phyloP scores from a whole-genome alignment of 2,329 filamentous ascomycete genomes.

The Rutstroemia sp. region DNA sequence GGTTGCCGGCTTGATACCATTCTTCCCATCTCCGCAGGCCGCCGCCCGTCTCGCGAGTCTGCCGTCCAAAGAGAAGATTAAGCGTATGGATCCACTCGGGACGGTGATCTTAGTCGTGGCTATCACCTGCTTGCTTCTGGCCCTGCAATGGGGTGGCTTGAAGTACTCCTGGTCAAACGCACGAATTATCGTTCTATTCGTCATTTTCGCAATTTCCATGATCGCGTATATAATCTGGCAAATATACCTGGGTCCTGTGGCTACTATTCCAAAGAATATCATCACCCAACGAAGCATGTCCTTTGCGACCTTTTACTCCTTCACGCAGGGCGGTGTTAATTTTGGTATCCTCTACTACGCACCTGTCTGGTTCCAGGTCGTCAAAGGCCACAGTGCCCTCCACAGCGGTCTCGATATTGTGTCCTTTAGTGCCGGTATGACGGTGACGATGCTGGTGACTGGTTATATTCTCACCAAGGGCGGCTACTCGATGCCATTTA shows the following conservation, averaged over 20 bases:
- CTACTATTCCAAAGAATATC: slow-evolving; percentile 32
- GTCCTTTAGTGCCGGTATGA: slow-evolving; percentile 26
- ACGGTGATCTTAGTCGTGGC: not conserved
- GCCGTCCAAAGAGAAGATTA: not conserved
- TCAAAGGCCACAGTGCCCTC: slow-evolving; percentile 34
- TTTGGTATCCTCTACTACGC: slow-evolving; percentile 28
- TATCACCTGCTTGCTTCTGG: slow-evolving; percentile 27
- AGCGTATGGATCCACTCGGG: not conserved
- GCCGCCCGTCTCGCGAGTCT: not conserved
- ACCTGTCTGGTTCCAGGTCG: slow-evolving; percentile 41
- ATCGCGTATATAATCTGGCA: slow-evolving; percentile 24
- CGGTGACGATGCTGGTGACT: slow-evolving; percentile 16
- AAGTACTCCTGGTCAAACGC: slow-evolving; percentile 21
- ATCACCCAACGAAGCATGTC: slow-evolving; percentile 27
- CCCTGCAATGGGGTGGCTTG: slow-evolving; percentile 35
- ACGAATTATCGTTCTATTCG: slow-evolving; percentile 28
- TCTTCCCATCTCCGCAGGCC: not conserved
- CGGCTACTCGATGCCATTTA: slow-evolving; percentile 27
- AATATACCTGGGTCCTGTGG: slow-evolving; percentile 1
- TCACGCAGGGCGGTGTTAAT: slow-evolving; percentile 18
- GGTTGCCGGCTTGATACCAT: not conserved
- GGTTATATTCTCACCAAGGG: slow-evolving; percentile 19
- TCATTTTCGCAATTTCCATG: slow-evolving; percentile 25
- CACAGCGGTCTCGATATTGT: slow-evolving; percentile 36
- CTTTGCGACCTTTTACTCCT: not conserved